Evolutionary conservation across 345 rosid species (phyloP), one percentile per base, ranked within the genome.

Genomic region (Syzygium oleosum): DNA sequence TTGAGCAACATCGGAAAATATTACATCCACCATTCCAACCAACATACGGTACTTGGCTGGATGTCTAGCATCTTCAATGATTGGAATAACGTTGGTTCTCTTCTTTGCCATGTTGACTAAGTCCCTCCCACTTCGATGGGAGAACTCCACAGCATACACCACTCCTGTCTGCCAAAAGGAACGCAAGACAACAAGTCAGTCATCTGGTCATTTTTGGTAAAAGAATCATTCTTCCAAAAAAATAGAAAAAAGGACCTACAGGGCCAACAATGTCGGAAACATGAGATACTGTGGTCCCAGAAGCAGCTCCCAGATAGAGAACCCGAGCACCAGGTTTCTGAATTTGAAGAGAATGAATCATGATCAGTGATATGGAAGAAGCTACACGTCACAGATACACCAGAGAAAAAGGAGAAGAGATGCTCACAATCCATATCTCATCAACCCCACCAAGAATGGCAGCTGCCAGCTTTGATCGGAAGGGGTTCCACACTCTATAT

Each of bases 21-120:
- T 95, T 29, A 98, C 99, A 95, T 98, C 99, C 78, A 98, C 99
- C 99, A 98, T 98, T 88, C 99, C 99, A n/a, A 98, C 97, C 84
- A 98, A 93, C 99, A 97, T 98, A 38, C 99, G 91, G 90, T 98
- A 98, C 90, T 98, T 98, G 31, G 97, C 92, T 22, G 99, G 99
- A 92, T 97, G 98, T 88, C 99, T 95, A 58, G 99, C 99, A 96
- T 98, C 99, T 79, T 98, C 99, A 88, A 98, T 98, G 83, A 96
- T 98, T 79, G 99, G 99, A 19, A 98, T 95, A 58, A 98, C 93
- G 91, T 98, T 98, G 1, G 99, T 97, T 80, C 99, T 87, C 92
- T 97, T 98, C 94, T 98, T 97, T 0, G 99, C 99, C 99, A 98
- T 98, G 95, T 98, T 98, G 73, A 98, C 99, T 88, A 98, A 92